Conservation (phyloP, 208 protist genomes). For the Acanthamoeba healyi region DNA sequence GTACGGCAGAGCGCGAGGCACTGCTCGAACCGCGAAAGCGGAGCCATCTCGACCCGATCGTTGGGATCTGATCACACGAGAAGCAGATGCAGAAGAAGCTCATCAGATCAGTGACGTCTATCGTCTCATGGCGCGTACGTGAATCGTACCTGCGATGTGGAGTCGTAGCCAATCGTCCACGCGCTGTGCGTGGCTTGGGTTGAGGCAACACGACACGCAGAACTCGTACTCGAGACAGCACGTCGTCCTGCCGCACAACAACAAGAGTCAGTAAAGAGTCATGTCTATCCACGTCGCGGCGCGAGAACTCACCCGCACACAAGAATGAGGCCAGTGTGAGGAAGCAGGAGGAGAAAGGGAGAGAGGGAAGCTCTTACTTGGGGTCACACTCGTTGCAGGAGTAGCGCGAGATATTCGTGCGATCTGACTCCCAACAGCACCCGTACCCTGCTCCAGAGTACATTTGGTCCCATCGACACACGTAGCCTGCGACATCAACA, state of each 20-base stretch:
- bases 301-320: no score
- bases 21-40: constrained; percentile 32
- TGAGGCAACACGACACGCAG: constrained; percentile 58
- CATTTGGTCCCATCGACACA: constrained; percentile 45
- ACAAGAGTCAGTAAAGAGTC: background rate
- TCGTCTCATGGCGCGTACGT: no score
- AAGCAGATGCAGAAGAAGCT: no score
- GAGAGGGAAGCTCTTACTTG: background rate
- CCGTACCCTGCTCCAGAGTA: background rate
- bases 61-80: background rate
- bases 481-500: background rate
- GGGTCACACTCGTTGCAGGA: constrained; percentile 36
- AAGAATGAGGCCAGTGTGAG: background rate
- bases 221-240: constrained; percentile 60
- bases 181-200: background rate
- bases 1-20: constrained; percentile 45
- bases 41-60: background rate
- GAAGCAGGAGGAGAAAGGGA: no score
- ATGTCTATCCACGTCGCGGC: no score
- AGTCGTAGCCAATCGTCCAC: background rate
- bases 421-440: constrained; percentile 48
- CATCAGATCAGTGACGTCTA: background rate
- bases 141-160: background rate
- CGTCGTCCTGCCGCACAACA: background rate
- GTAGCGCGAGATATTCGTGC: constrained; percentile 62